Evolutionary conservation across 2,329 filamentous ascomycete species (phyloP), one percentile per base, ranked within the genome.

Genomic region (Pochonia chlamydosporia): DNA sequence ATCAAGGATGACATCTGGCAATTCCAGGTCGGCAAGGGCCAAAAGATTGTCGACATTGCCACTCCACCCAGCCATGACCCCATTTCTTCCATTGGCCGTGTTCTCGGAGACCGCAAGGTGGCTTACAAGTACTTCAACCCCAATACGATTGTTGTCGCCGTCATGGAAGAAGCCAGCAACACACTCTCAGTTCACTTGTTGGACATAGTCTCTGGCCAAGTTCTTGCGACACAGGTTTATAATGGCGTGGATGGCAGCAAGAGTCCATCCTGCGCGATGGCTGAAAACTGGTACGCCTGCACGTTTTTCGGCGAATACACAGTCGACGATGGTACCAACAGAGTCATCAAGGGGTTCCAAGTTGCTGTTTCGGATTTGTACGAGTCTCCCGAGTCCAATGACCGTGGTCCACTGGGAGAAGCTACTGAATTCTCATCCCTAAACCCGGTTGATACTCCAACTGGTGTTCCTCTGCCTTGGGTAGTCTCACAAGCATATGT

Each of bases 51-150:
- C 6, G 72, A 77, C 39, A 74, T 93, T 33, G 84, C 83, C 3
- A 76, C 83, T 16, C 79, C 84, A 41, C 83, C 89, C 9, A 62
- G 78, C 3, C 85, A 92, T 54, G 91, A 99, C 57, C 89, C 89
- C 0, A 84, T 97, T 41, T 92, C 93, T 3, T 97, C 93, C 1
- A 96, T 99, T 56, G 93, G 93, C 9, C 89, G 89, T 49, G 93
- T 97, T 2, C 79, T 99, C 20, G 91, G 90, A 23, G 87, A 99
- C 60, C 82, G 93, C 37, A 84, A 84, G n/a, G 93, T 99, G 41
- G 79, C 92, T 53, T 99, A 99, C 80, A 99, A 99, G 70, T 97
- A 97, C 63, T 72, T 99, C 35, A 96, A 95, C 69, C 82, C 88
- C 1, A 96, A 95, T 66, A 78, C 89, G 6, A 74, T 90, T 3